Conservation (phyloP, 2,329 filamentous ascomycete genomes). For the Colletotrichum abscissum region DNA sequence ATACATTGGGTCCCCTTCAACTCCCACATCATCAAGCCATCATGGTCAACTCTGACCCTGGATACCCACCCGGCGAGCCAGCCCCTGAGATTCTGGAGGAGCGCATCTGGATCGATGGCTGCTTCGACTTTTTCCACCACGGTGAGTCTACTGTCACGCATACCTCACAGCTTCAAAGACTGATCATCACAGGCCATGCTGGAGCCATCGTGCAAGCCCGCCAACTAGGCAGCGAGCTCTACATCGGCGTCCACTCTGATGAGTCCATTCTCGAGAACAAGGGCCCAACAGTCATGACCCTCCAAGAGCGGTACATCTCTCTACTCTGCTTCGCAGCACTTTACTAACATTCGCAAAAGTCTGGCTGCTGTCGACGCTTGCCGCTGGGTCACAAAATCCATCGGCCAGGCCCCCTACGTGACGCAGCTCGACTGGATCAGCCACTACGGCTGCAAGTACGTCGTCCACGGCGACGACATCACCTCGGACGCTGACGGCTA, state of each 20-base stretch:
- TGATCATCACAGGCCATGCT: conserved; percentile 76
- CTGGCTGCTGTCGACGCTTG: conserved; percentile 93
- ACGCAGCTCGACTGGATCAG: conserved; percentile 94
- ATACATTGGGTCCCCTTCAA: not conserved
- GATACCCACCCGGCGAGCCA: conserved; percentile 56
- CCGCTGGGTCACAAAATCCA: conserved; percentile 88
- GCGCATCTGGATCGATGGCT: conserved; percentile 97
- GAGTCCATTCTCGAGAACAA: conserved; percentile 97
- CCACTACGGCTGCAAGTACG: conserved; percentile 94
- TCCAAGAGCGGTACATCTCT: conserved; percentile 78
- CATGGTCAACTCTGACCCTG: conserved; percentile 40
- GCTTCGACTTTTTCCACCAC: conserved; percentile 99
- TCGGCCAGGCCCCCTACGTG: conserved; percentile 92
- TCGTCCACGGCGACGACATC: conserved; percentile 97
- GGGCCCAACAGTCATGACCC: conserved; percentile 95
- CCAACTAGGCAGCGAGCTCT: conserved; percentile 87
- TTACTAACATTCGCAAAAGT: conserved; percentile 53
- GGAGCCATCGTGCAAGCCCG: conserved; percentile 97
- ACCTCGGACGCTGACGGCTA: conserved; percentile 93
- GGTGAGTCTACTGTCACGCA: conserved; percentile 61
- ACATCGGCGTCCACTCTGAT: conserved; percentile 94
- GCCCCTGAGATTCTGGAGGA: conserved; percentile 70
- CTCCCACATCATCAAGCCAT: not conserved
- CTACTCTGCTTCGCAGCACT: conserved; percentile 20
- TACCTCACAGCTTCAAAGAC: not conserved